Conservation (phyloP, 2,329 filamentous ascomycete species). For the Curvularia sp. region DNA sequence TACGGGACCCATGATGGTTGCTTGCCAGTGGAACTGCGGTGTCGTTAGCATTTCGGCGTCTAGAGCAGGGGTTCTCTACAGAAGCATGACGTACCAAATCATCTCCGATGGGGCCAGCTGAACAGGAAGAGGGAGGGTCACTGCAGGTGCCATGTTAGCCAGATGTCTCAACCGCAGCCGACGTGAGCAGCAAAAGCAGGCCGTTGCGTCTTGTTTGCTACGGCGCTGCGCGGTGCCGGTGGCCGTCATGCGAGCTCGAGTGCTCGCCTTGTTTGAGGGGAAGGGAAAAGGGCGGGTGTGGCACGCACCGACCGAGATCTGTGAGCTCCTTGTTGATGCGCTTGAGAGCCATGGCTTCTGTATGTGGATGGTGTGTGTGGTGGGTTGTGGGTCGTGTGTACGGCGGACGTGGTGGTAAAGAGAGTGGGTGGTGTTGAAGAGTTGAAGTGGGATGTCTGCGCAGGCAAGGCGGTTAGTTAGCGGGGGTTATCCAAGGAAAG, state of each 20-base stretch:
- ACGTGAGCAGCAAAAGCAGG: conserved; percentile 17
- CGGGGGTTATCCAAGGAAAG: conserved; percentile 33
- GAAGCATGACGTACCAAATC: conserved; percentile 79
- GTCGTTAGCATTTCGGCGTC: conserved; percentile 39
- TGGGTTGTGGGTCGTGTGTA: conserved; percentile 21
- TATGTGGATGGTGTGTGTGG: conserved; percentile 28
- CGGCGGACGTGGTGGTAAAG: conserved; percentile 24
- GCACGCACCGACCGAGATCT: conserved; percentile 79
- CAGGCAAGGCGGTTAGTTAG: conserved; percentile 42
- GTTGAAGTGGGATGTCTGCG: conserved; percentile 46
- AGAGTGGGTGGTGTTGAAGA: conserved; percentile 41
- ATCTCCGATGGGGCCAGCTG: conserved; percentile 94
- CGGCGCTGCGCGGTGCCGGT: conserved; percentile 45
- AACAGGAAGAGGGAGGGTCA: conserved; percentile 98
- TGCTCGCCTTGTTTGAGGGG: conserved; percentile 19
- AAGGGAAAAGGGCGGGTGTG: conserved; percentile 24
- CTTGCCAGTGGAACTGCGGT: conserved; percentile 97
- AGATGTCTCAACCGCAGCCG: conserved; percentile 8
- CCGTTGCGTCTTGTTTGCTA: conserved; percentile 23
- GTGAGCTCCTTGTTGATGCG: conserved; percentile 94
- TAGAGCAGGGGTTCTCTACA: conserved; percentile 30
- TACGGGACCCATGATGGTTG: conserved; percentile 99
- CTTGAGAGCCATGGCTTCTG: conserved; percentile 78
- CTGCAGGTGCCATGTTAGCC: conserved; percentile 60
- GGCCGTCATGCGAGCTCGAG: conserved; percentile 50